Evolutionary conservation across 140 eudicot genomes (phyloP), one percentile per base, ranked within the genome.

Genomic region (Ambrosia hybrid): DNA sequence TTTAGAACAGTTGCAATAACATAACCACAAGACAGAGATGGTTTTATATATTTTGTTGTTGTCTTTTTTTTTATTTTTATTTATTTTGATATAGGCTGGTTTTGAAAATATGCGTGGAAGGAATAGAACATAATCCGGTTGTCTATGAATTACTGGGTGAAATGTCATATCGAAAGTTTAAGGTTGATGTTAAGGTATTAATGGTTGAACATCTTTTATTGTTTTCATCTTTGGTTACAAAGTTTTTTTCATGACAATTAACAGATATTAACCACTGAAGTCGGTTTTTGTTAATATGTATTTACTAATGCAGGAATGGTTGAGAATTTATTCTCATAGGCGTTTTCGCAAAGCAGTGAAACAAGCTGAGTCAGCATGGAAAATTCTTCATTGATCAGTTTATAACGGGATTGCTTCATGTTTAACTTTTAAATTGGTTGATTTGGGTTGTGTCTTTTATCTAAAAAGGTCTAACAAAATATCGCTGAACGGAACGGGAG

Each of bases 331-430:
- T 77, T 82, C 96, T 61, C 80, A 26, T 67, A 81, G 98, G 73
- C 94, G 96, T 71, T 92, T 89, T 64, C 34, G 98, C 2, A 89
- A 86, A 83, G 70, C 88, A n/a, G 78, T 83, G 48, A 61, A 83
- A 14, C 81, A 86, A 65, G 83, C 83, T 30, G 90, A 92, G 70
- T 74, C 75, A 39, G 96, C 98, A 64, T 92, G 98, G 98, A 80
- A 85, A 68, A 92, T 92, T 75, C 88, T 92, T 60, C 89, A 87
- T 65, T 79, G 71, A 55, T 67, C 96, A 3, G 79, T 92, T 38
- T 92, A 92, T 79, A 85, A 92, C 68, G 91, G 95, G 78, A 85
- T 91, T 57, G 96, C 98, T 36, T 96, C 89, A 89, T 13, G 34
- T 30, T 30, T 30, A 30, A 30, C 34, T 30, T 30, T 30, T 30